A percentile compares a stretch with the other conserved stretches of the same genome.
Evolutionary conservation across 2,329 filamentous ascomycete species (phyloP).

Genomic region (Lecanicillium sp.): DNA sequence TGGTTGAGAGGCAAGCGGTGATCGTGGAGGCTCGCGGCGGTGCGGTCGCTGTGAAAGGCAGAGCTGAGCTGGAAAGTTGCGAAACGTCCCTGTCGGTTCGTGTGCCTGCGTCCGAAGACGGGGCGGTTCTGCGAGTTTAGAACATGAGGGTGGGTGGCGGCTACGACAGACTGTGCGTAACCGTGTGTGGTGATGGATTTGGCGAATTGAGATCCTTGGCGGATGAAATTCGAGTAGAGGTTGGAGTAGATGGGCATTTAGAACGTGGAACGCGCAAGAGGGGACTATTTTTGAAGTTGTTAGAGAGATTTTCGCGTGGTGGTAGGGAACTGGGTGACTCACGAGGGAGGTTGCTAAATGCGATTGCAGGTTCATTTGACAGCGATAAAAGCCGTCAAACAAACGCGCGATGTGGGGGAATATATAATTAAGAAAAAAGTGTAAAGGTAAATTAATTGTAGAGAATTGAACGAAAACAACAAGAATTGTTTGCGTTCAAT

Average conservation of each 20-base stretch:
- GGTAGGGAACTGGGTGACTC: too few species aligned
- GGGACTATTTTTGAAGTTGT: conserved; percentile 21
- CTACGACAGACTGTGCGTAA: conserved; percentile 96
- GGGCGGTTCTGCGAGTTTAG: conserved; percentile 66
- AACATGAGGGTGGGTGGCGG: conserved; percentile 76
- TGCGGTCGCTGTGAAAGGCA: conserved; percentile 61
- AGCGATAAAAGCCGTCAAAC: conserved; percentile 74
- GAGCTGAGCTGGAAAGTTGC: conserved; percentile 62
- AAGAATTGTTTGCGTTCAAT: conserved; percentile 9
- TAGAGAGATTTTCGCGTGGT: too few species aligned
- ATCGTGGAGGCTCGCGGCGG: conserved; percentile 47
- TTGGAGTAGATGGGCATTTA: conserved; percentile 84
- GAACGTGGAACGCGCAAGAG: conserved; percentile 56
- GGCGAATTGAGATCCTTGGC: conserved; percentile 76
- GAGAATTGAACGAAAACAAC: conserved; percentile 15
- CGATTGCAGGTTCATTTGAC: conserved; percentile 98
- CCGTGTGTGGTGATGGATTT: conserved; percentile 96
- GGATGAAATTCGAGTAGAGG: conserved; percentile 77
- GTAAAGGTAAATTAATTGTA: too few species aligned
- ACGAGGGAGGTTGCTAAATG: conserved; percentile 8
- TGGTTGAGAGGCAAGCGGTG: conserved; percentile 49
- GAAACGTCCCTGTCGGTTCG: conserved; percentile 48
- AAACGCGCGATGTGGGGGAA: conserved; percentile 63
- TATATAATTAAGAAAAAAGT: conserved; percentile 16
- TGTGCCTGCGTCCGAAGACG: conserved; percentile 54